Base-by-base conservation (phyloP, 2,329 filamentous ascomycete genomes). In the Cladosporium halotolerans region DNA sequence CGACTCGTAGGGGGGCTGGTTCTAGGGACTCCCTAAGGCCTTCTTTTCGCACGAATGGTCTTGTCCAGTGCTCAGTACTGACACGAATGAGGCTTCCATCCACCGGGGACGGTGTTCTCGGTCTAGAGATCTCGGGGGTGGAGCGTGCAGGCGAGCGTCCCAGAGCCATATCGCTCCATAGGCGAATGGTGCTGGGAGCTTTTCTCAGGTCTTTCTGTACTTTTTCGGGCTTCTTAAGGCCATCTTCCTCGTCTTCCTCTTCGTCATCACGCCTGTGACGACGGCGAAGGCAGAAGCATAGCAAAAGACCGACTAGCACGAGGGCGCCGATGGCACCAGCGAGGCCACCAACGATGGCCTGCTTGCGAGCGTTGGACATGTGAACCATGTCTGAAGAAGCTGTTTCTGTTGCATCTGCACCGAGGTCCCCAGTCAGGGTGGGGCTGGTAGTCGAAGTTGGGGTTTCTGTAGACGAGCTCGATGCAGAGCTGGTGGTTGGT, bases 21-120 rank as follows among this genome's bases (percentile, higher is more conserved):
- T 55, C 59, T 32, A 60, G 55, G 7, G 63, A 65, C 7, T 67
- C 66, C 40, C 65, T 57, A 52, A 60, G 64, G 31, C 65, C 63
- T 57, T 68, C 63, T 11, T 63, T 63, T 9, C 58, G 55, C 1
- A 65, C 65, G 43, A 61, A 69, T 7, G 67, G 67, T 32, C 66
- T 58, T 18, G 61, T 56, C 67, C 67, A 70, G 47, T 67, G 65
- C 19, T 60, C 54, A 9, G 61, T 61, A 49, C 57, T 63, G 57
- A 69, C 65, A 16, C 65, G 63, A 28, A 70, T 68, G 40, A 68
- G 59, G 28, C 66, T 64, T 33, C 66, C 64, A 39, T 70, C 66
- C 11, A 68, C 59, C 1, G 55, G 58, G 3, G 62, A 60, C 1
- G 60, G 58, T n/a, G 58, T 56, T 14, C 42, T 58, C 19, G 50